Conservation (phyloP, 2,329 filamentous ascomycete genomes). For the Aspergillus luchuensis region DNA sequence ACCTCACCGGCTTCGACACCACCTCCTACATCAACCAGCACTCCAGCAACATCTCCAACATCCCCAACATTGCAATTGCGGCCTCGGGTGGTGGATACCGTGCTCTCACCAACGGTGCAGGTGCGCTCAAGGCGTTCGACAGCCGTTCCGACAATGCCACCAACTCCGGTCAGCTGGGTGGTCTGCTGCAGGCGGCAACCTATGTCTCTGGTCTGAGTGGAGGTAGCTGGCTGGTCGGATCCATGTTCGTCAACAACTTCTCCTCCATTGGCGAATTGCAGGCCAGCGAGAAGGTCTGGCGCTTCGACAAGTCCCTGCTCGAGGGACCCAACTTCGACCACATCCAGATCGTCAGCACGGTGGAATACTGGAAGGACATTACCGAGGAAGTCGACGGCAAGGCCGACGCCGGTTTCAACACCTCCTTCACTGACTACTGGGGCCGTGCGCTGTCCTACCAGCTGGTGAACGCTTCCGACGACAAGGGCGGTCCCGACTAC, state of each 20-base stretch:
- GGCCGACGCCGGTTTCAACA: conserved; percentile 63
- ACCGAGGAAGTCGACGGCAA: conserved; percentile 63
- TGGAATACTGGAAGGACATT: conserved; percentile 65
- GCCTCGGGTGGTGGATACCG: conserved; percentile 83
- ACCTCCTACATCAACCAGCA: conserved; percentile 66
- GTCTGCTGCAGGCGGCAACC: conserved; percentile 76
- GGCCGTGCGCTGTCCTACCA: conserved; percentile 84
- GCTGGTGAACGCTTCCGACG: conserved; percentile 67
- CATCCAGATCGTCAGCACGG: conserved; percentile 49
- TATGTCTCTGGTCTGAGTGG: conserved; percentile 81
- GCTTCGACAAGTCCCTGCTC: conserved; percentile 64
- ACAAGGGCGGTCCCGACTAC: conserved; percentile 70
- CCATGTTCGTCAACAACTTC: conserved; percentile 76
- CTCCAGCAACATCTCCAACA: conserved; percentile 55
- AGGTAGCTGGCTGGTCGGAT: conserved; percentile 83
- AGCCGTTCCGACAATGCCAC: conserved; percentile 66
- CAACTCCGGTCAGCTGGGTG: conserved; percentile 69
- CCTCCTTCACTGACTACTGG: conserved; percentile 82
- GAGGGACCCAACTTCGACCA: conserved; percentile 55
- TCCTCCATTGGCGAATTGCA: conserved; percentile 56
- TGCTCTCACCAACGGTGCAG: conserved; percentile 81
- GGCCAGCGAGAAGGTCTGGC: conserved; percentile 54
- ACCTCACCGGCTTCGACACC: conserved; percentile 71
- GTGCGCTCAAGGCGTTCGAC: conserved; percentile 78
- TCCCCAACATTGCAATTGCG: conserved; percentile 74